phyloP scores from a whole-genome alignment of 495 filamentous ascomycete species.

The Annulohypoxylon moriforme region DNA sequence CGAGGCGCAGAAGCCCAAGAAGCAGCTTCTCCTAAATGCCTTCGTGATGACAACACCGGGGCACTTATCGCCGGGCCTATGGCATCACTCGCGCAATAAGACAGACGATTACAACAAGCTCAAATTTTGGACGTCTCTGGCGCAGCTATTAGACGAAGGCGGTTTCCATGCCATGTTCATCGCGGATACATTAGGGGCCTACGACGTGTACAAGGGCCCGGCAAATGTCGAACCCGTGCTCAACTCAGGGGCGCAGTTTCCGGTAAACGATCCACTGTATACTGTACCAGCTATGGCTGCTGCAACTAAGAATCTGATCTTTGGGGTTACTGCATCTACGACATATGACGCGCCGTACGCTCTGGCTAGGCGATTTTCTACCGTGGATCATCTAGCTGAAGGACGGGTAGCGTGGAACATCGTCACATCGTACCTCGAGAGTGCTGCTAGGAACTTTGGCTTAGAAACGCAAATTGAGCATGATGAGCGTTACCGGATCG shows the following conservation, averaged over 20 bases:
- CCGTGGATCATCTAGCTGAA: conserved; percentile 69
- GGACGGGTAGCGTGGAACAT: conserved; percentile 71
- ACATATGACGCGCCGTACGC: conserved; percentile 73
- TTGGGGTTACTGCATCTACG: conserved; percentile 68
- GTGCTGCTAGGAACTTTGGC: conserved; percentile 69
- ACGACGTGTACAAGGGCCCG: conserved; percentile 71
- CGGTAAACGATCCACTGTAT: conserved; percentile 61
- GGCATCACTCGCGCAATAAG: conserved; percentile 65
- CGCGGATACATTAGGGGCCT: conserved; percentile 56
- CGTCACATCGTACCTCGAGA: conserved; percentile 70
- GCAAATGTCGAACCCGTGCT: conserved; percentile 65
- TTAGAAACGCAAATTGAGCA: conserved; percentile 62
- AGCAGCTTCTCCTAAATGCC: conserved; percentile 68
- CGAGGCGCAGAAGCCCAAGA: conserved; percentile 45
- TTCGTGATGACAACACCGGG: conserved; percentile 65
- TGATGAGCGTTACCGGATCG: conserved; percentile 69
- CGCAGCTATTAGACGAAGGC: conserved; percentile 55
- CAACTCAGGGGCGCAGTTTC: conserved; percentile 67
- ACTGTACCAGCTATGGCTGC: conserved; percentile 53
- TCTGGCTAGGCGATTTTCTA: conserved; percentile 67
- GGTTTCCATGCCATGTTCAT: conserved; percentile 70
- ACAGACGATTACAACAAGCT: conserved; percentile 66
- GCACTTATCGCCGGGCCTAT: conserved; percentile 65
- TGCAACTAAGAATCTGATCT: conserved; percentile 64
- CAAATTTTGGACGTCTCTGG: conserved; percentile 49